Percentiles rank a stretch among this genome's conserved stretches.
Evolutionary conservation across 2,329 filamentous ascomycete genomes (phyloP).

Genomic region (Neofusicoccum umdonicola): DNA sequence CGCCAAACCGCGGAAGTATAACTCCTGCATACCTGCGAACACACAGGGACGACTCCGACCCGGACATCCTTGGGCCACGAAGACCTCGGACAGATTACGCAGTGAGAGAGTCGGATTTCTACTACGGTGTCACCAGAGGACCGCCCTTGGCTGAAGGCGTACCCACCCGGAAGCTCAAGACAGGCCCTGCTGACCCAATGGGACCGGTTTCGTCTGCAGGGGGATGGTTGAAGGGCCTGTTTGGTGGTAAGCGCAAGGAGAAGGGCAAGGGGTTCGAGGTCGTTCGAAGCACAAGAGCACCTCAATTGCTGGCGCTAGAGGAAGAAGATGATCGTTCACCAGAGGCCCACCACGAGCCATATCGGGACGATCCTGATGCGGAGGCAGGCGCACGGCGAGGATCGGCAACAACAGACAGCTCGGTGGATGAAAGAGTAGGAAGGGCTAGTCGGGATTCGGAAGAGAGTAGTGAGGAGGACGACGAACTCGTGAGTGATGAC

Average conservation of each 20-base stretch:
- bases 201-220: slow-evolving; percentile 85
- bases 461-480: neutral
- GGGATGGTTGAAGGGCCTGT: slow-evolving; percentile 79
- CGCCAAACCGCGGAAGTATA: slow-evolving; percentile 28
- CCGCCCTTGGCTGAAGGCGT: slow-evolving; percentile 74
- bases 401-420: neutral
- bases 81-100: slow-evolving; percentile 77
- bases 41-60: slow-evolving; percentile 50
- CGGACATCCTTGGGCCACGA: slow-evolving; percentile 50
- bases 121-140: slow-evolving; percentile 81
- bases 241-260: slow-evolving; percentile 85
- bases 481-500: slow-evolving; percentile 22
- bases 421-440: neutral
- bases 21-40: slow-evolving; percentile 53
- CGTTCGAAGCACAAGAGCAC: slow-evolving; percentile 80
- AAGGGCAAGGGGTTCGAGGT: slow-evolving; percentile 97
- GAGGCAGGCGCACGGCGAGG: neutral
- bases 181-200: slow-evolving; percentile 90
- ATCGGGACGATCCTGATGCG: slow-evolving; percentile 51
- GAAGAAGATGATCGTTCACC: slow-evolving; percentile 56
- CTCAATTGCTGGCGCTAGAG: slow-evolving; percentile 64
- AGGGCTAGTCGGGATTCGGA: neutral
- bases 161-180: slow-evolving; percentile 81
- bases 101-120: slow-evolving; percentile 93
- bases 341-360: slow-evolving; percentile 43